Conservation (phyloP, 75 land plant species). For the Selaginella tamariscina region DNA sequence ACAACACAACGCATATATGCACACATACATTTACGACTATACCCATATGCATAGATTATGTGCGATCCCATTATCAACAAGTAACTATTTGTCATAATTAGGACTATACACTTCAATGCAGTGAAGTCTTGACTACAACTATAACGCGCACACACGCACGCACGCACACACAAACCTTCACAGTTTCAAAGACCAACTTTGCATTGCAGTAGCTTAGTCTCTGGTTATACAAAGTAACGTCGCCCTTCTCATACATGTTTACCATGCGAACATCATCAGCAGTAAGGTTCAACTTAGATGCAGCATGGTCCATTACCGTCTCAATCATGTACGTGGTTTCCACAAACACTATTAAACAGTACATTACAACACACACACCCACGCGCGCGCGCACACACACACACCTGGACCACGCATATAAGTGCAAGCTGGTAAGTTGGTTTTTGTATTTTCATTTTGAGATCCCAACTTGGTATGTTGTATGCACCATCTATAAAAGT, state of each 20-base stretch:
- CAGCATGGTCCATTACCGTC: slow-evolving; percentile 29
- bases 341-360: slow-evolving; percentile 22
- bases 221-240: slow-evolving; percentile 19
- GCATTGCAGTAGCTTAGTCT: slow-evolving; percentile 24
- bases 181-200: slow-evolving; percentile 19
- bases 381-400: no score
- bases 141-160: no score
- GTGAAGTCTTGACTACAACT: no score
- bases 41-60: not conserved
- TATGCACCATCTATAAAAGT: slow-evolving; percentile 23
- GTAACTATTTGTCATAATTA: no score
- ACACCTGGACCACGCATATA: slow-evolving; percentile 39
- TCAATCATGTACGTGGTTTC: slow-evolving; percentile 33
- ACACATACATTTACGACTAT: not conserved
- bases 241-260: slow-evolving; percentile 30
- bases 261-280: slow-evolving; percentile 22
- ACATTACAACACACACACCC: not conserved
- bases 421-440: slow-evolving; percentile 32
- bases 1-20: not conserved
- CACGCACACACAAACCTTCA: slow-evolving; percentile 17
- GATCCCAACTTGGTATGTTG: slow-evolving; percentile 28
- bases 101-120: no score
- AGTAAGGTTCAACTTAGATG: slow-evolving; percentile 15
- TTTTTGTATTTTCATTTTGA: slow-evolving; percentile 29
- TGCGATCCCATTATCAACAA: not conserved